Percentiles rank a stretch among this genome's conserved stretches.
phyloP scores from a whole-genome alignment of 305 asterid species.

The Fraxinus sp. region DNA sequence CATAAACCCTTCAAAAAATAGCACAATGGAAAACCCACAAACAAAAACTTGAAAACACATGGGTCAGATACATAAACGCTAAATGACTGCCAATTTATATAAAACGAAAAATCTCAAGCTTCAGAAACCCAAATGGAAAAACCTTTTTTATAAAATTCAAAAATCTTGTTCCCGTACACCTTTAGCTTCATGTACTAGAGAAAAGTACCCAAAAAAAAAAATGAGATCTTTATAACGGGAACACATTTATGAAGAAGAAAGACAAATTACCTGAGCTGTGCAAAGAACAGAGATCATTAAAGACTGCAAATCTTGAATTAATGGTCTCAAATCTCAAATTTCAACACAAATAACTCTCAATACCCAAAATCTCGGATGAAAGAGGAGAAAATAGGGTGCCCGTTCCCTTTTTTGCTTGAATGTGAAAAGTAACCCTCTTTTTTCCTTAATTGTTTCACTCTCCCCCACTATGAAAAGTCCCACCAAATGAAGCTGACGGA shows the following conservation, averaged over 20 bases:
- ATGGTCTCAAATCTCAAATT: slow-evolving; percentile 19
- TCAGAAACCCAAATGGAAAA: slow-evolving; percentile 14
- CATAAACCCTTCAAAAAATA: slow-evolving; percentile 17
- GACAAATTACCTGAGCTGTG: slow-evolving; percentile 30
- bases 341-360: not conserved
- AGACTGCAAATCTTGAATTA: slow-evolving; percentile 19
- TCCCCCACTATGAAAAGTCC: slow-evolving; percentile 30
- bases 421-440: not conserved
- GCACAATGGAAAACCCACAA: slow-evolving; percentile 3
- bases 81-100: not conserved
- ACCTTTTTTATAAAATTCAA: not conserved
- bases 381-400: slow-evolving; percentile 17
- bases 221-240: not conserved
- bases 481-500: slow-evolving; percentile 29
- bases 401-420: slow-evolving; percentile 1
- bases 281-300: slow-evolving; percentile 9
- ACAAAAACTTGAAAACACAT: slow-evolving; percentile 13
- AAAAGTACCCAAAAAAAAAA: not conserved
- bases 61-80: slow-evolving; percentile 9
- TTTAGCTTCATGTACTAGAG: not conserved
- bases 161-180: not conserved
- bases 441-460: not conserved
- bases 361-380: slow-evolving; percentile 18
- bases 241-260: not conserved
- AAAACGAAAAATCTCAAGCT: not conserved